A percentile compares a stretch with the other conserved stretches of the same genome.
Conservation (phyloP, 108 stramenopile species). For the Discostella pseudostelligera region DNA sequence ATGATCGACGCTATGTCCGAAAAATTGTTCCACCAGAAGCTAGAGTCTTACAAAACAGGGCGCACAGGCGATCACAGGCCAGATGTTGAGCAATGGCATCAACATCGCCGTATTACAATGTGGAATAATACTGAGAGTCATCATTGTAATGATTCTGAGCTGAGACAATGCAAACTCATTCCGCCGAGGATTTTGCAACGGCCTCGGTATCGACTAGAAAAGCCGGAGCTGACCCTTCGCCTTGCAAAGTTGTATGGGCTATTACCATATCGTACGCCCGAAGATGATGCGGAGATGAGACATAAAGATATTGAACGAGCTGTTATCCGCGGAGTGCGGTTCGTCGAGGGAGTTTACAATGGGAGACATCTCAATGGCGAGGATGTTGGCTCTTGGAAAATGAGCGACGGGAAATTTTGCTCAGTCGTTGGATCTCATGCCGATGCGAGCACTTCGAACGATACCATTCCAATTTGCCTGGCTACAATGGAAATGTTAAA, state of each 20-base stretch:
- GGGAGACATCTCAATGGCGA: slow-evolving; percentile 11
- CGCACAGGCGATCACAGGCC: slow-evolving; percentile 57
- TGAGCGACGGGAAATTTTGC: slow-evolving; percentile 9
- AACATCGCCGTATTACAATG: slow-evolving; percentile 21
- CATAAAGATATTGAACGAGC: slow-evolving; percentile 44
- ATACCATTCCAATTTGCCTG: slow-evolving; percentile 22
- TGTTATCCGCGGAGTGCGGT: slow-evolving; percentile 58
- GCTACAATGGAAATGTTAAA: slow-evolving; percentile 13
- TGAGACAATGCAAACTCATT: not conserved
- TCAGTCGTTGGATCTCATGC: not conserved
- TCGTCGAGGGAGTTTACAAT: slow-evolving; percentile 28
- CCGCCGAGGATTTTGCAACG: slow-evolving; percentile 35
- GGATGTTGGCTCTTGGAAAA: slow-evolving; percentile 12
- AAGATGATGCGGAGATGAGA: slow-evolving; percentile 15
- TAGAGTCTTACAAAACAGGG: slow-evolving; percentile 61
- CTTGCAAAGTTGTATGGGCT: slow-evolving; percentile 71
- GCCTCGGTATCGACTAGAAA: slow-evolving; percentile 53
- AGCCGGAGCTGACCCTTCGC: slow-evolving; percentile 51
- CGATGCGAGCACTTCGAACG: not conserved
- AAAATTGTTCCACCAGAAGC: slow-evolving; percentile 28
- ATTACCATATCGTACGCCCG: slow-evolving; percentile 43
- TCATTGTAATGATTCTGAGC: not conserved
- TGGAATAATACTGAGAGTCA: slow-evolving; percentile 21
- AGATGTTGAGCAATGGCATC: slow-evolving; percentile 48
- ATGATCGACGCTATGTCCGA: slow-evolving; percentile 8